Evolutionary conservation across 2,329 filamentous ascomycete genomes (phyloP).

Genomic region (Blastomyces parvus): DNA sequence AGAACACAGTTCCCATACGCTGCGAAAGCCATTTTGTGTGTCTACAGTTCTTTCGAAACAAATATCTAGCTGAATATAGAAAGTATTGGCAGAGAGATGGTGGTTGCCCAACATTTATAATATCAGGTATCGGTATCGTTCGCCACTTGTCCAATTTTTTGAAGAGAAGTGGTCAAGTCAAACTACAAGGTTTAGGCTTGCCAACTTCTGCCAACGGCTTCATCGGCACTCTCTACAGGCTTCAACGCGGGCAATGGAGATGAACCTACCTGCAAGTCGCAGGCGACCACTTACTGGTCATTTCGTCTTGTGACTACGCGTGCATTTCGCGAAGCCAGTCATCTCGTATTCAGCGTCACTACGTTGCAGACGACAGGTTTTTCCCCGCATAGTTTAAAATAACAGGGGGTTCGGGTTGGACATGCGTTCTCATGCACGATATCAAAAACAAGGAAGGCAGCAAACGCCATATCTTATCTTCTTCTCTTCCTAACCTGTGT

Average conservation of each 20-base stretch:
- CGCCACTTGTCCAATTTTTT: neutral
- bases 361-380: neutral
- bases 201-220: neutral
- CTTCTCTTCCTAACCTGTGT: neutral
- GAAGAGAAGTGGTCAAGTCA: neutral
- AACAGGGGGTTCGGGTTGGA: too few species aligned
- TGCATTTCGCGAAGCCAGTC: neutral
- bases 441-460: too few species aligned
- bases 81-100: neutral
- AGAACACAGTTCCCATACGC: conserved; percentile 6
- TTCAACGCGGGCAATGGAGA: neutral
- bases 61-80: neutral
- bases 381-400: neutral
- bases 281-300: neutral
- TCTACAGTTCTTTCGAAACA: neutral
- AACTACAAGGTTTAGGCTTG: neutral
- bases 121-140: neutral
- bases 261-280: neutral
- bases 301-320: neutral
- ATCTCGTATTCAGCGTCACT: neutral
- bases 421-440: too few species aligned
- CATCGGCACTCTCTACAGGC: neutral
- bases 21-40: conserved; percentile 9
- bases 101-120: neutral
- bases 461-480: neutral